These are phyloP conservation scores for Chalciporus pseudorubinellus DNA, from an alignment of 768 basidiomycete species.

Conservation along the genomic window DNA sequence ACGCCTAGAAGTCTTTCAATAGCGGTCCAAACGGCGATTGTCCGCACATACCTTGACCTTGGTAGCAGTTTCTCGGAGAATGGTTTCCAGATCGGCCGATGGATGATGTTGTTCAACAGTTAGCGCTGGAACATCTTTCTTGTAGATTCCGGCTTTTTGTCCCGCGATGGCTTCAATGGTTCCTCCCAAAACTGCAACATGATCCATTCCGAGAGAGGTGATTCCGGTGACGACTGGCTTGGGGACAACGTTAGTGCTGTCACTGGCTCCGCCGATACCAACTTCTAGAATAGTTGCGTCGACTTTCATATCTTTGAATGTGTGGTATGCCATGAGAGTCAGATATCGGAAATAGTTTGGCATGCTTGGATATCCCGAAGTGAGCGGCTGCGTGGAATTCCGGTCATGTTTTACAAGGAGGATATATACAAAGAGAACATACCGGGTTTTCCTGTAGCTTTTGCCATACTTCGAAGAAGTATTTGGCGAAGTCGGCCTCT, in stretches of 20 bases:
- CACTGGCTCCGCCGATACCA: constrained; percentile 90
- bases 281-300: constrained; percentile 95
- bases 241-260: constrained; percentile 95
- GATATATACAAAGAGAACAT: constrained; percentile 11
- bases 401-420: background rate
- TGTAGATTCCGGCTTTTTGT: constrained; percentile 98
- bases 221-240: constrained; percentile 88
- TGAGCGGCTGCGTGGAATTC: constrained; percentile 40
- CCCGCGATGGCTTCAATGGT: constrained; percentile 87
- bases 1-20: constrained; percentile 43
- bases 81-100: constrained; percentile 61
- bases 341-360: constrained; percentile 94
- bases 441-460: constrained; percentile 68
- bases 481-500: constrained; percentile 83
- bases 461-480: constrained; percentile 97
- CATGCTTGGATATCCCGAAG: constrained; percentile 58
- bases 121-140: constrained; percentile 86
- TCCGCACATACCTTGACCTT: constrained; percentile 55
- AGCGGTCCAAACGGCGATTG: background rate
- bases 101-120: constrained; percentile 79
- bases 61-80: constrained; percentile 63
- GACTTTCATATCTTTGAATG: constrained; percentile 77
- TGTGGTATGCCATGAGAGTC: constrained; percentile 89
- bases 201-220: constrained; percentile 90
- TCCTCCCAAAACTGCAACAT: constrained; percentile 81